Conservation (phyloP, 2,329 filamentous ascomycete species). For the Fusarium protoensiforme region DNA sequence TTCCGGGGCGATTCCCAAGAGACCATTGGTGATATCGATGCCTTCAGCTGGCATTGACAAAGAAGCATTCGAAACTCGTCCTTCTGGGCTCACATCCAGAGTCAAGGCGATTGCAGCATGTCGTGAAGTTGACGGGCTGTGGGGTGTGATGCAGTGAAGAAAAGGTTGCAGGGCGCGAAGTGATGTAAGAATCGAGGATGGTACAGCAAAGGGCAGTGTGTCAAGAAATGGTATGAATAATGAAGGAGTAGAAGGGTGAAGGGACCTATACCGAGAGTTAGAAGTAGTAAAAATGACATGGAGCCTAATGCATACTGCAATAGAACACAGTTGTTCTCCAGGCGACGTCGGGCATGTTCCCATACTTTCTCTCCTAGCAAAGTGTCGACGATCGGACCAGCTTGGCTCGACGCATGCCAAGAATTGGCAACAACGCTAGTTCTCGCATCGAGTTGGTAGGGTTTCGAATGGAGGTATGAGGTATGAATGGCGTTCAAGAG, state of each 20-base stretch:
- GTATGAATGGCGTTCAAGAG: constrained; percentile 93
- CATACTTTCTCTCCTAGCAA: constrained; percentile 84
- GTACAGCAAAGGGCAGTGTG: constrained; percentile 82
- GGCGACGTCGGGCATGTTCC: constrained; percentile 94
- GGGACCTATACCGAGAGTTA: constrained; percentile 68
- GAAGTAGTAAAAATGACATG: background rate
- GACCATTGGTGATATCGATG: constrained; percentile 83
- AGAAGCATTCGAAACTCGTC: constrained; percentile 79
- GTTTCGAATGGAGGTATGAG: constrained; percentile 82
- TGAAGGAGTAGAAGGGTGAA: constrained; percentile 90
- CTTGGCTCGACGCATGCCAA: constrained; percentile 84
- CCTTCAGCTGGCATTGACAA: constrained; percentile 87
- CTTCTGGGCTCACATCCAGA: constrained; percentile 84
- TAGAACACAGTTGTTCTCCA: constrained; percentile 94
- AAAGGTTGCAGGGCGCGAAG: constrained; percentile 88
- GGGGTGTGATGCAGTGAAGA: constrained; percentile 85
- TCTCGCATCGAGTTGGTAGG: constrained; percentile 87
- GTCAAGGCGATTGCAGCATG: constrained; percentile 85
- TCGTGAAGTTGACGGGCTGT: constrained; percentile 85
- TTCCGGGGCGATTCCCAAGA: constrained; percentile 85
- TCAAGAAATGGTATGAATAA: constrained; percentile 83
- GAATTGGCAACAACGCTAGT: constrained; percentile 95
- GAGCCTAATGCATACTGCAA: constrained; percentile 71
- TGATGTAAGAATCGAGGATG: constrained; percentile 79
- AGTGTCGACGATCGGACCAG: constrained; percentile 79